Conservation (phyloP, 1,284 basidiomycete genomes). For the Microbotryomycetes sp. region DNA sequence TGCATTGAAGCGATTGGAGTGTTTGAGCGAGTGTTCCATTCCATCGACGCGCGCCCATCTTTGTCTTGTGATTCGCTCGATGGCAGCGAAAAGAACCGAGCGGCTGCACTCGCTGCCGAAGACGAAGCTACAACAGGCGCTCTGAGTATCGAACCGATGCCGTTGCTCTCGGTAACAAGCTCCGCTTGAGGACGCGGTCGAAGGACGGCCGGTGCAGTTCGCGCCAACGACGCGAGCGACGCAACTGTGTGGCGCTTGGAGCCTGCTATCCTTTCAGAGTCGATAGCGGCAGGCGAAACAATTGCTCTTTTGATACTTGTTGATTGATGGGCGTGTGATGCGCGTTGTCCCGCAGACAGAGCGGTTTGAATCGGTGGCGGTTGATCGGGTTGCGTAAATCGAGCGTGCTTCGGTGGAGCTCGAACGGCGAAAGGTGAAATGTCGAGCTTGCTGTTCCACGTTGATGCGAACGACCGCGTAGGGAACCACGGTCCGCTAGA, state of each 20-base stretch:
- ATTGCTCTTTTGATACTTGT: background rate
- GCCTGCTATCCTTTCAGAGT: conserved; percentile 48
- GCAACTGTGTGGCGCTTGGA: conserved; percentile 56
- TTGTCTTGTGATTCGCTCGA: background rate
- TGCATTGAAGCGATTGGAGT: no score
- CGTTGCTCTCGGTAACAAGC: no score
- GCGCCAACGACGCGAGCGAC: conserved; percentile 35
- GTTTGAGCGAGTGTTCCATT: no score
- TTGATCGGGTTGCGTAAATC: conserved; percentile 17
- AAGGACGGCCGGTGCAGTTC: conserved; percentile 8
- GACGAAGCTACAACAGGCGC: background rate
- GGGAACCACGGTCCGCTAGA: no score
- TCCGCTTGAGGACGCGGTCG: no score
- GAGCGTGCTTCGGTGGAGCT: conserved; percentile 17
- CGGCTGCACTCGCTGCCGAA: background rate
- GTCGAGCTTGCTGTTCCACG: conserved; percentile 82
- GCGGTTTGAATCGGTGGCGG: conserved; percentile 2
- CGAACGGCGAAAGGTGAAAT: conserved; percentile 49
- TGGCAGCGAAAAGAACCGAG: background rate
- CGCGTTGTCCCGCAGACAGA: conserved; percentile 3
- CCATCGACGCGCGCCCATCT: background rate
- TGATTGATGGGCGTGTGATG: background rate
- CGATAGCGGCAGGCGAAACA: background rate
- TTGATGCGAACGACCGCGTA: conserved; percentile 64
- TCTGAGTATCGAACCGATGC: no score